These are phyloP conservation scores for Neurospora sp. DNA, from an alignment of 495 filamentous ascomycete species.

Conservation along the genomic window DNA sequence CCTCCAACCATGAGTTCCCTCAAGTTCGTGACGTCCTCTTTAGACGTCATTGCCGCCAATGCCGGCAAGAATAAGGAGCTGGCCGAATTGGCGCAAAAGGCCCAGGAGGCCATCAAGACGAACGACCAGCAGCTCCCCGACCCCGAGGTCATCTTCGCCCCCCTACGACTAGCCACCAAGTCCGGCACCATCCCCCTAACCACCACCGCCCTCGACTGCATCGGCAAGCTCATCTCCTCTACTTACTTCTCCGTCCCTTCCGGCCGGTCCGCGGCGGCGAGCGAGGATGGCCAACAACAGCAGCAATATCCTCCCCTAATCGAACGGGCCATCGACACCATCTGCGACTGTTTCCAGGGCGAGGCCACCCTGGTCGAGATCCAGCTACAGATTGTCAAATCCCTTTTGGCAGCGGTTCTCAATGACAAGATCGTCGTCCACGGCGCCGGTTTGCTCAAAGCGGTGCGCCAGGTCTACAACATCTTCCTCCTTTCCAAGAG, in stretches of 20 bases:
- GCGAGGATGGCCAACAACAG: conserved; percentile 40
- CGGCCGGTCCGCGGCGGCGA: conserved; percentile 17
- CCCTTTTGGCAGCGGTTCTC: conserved; percentile 83
- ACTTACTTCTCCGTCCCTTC: conserved; percentile 86
- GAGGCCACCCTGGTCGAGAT: conserved; percentile 84
- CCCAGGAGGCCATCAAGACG: conserved; percentile 72
- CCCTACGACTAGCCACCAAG: conserved; percentile 79
- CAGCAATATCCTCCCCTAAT: conserved; percentile 48
- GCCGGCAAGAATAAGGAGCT: conserved; percentile 71
- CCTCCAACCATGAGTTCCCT: conserved; percentile 69
- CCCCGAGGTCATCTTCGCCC: conserved; percentile 84
- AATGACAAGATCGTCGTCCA: conserved; percentile 99
- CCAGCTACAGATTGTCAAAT: conserved; percentile 97
- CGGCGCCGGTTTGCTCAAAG: conserved; percentile 91
- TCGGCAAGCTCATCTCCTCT: conserved; percentile 96
- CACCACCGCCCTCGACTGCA: conserved; percentile 89
- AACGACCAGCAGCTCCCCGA: conserved; percentile 60
- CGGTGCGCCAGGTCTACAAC: conserved; percentile 97
- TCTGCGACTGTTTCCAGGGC: conserved; percentile 97
- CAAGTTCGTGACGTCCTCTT: conserved; percentile 83
- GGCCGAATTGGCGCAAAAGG: conserved; percentile 67
- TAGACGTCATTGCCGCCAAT: conserved; percentile 85
- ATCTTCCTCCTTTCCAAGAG: conserved; percentile 92
- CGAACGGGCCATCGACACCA: conserved; percentile 95
- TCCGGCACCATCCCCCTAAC: conserved; percentile 71